A percentile compares a stretch with the other conserved stretches of the same genome.
phyloP scores from a whole-genome alignment of 495 filamentous ascomycete genomes.

The Penicilliopsis zonata region DNA sequence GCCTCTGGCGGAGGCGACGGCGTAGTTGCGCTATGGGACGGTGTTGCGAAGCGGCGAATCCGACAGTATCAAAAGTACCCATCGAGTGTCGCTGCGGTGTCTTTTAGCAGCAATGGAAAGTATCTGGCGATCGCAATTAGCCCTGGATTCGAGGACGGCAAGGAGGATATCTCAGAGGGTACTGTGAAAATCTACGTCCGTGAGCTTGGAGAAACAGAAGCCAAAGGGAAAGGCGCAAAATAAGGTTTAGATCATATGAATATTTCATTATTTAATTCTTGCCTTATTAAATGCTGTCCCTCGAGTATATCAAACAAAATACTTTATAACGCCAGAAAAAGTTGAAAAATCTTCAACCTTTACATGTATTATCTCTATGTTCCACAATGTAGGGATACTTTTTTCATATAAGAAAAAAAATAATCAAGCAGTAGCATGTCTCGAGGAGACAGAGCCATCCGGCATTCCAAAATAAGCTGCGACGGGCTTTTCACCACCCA shows the following conservation, averaged over 20 bases:
- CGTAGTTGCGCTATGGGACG: slow-evolving; percentile 93
- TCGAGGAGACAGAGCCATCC: slow-evolving; percentile 53
- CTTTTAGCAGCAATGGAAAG: slow-evolving; percentile 68
- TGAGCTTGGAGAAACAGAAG: slow-evolving; percentile 76
- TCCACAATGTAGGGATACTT: no score
- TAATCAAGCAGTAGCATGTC: slow-evolving; percentile 22
- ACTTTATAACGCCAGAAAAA: no score
- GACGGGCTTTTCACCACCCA: slow-evolving; percentile 79
- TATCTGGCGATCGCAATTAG: slow-evolving; percentile 75
- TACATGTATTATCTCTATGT: no score
- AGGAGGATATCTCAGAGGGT: slow-evolving; percentile 60
- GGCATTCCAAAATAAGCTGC: slow-evolving; percentile 93
- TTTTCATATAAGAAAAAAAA: slow-evolving; percentile 1
- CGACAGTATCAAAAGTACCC: slow-evolving; percentile 78
- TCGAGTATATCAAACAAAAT: no score
- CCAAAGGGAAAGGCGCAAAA: slow-evolving; percentile 70
- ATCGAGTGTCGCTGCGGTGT: slow-evolving; percentile 62
- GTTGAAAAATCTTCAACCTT: no score
- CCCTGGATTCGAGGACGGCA: slow-evolving; percentile 86
- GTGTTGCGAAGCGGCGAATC: slow-evolving; percentile 79
- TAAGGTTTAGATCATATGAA: no score
- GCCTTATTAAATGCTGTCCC: not conserved
- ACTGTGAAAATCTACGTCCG: slow-evolving; percentile 66
- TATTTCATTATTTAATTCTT: not conserved
- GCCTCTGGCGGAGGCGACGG: slow-evolving; percentile 90